Evolutionary conservation across 352 stramenopile species (phyloP).

Genomic region (Phytophthora pistaciae): DNA sequence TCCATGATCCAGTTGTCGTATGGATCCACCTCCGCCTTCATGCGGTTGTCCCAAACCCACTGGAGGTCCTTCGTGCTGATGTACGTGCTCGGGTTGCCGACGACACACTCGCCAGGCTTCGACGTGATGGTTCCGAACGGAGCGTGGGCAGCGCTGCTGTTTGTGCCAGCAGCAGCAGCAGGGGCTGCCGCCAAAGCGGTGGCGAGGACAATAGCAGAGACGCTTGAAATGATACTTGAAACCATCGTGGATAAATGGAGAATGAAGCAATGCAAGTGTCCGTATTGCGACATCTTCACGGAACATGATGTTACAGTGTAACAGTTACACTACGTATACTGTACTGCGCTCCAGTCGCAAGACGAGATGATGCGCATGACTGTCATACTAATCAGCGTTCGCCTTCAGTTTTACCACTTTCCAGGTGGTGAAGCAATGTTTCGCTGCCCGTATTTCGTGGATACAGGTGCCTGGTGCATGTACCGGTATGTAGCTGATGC

Average conservation of each 20-base stretch:
- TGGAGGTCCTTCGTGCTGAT: constrained; percentile 19
- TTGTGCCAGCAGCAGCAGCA: constrained; percentile 1
- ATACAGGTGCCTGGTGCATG: too few relatives aligned
- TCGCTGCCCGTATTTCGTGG: too few relatives aligned
- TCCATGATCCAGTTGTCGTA: constrained; percentile 38
- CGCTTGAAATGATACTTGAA: constrained; percentile 11
- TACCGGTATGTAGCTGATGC: too few relatives aligned
- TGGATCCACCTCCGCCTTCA: too few relatives aligned
- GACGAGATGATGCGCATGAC: too few relatives aligned
- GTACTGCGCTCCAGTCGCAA: too few relatives aligned
- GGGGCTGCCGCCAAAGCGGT: background rate
- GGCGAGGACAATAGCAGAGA: constrained; percentile 9
- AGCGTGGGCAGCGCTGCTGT: constrained; percentile 9
- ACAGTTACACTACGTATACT: too few relatives aligned
- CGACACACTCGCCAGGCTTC: constrained; percentile 24
- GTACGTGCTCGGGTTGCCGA: constrained; percentile 26
- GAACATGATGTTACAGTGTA: background rate
- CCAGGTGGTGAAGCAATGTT: too few relatives aligned
- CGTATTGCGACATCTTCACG: background rate
- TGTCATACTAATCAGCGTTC: too few relatives aligned
- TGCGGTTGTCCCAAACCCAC: constrained; percentile 37
- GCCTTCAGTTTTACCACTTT: too few relatives aligned
- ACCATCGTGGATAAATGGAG: constrained; percentile 10
- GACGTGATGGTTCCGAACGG: constrained; percentile 37
- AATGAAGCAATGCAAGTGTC: constrained; percentile 1